Base-by-base conservation (phyloP, 164 flowering plant genomes). In the Nymphaea colorata region DNA sequence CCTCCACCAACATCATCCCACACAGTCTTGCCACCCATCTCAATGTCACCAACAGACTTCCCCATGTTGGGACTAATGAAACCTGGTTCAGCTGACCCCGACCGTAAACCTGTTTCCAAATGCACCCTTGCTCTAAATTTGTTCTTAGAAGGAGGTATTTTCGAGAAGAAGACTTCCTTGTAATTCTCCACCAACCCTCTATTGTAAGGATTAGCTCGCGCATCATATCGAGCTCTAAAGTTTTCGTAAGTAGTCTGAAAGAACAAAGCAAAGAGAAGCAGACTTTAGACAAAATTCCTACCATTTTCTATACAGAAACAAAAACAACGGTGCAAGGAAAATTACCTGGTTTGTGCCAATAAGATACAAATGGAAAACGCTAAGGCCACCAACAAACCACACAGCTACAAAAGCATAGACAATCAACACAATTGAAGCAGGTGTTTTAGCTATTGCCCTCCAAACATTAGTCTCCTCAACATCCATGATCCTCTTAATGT, bases 351-450 rank as follows among this genome's bases (percentile, higher is more conserved):
- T 89, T 70, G 95, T 88, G 69, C 93, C 76, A 72, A 91, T 89
- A 68, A 91, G 90, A 77, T 94, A 94, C 42, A 91, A 78, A 76
- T 94, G 97, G 79, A 94, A 94, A 68, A 87, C 87, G 36, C 91
- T 91, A 25, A 94, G 90, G 57, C 98, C 98, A 68, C 98, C 98
- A 15, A 94, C 98, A 69, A 94, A 91, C 98, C 98, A 94, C 71
- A 89, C 87, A 11, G 91, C 67, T 43, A 91, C 79, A 73, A 94
- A 91, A 2, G 98, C 89, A 84, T 94, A 91, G 53, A 87, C 44
- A 66, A 94, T 88, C 42, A 94, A 73, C 65, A 82, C 90, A 64
- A 88, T 85, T 67, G 98, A 91, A 41, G 96, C 96, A 61, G 98
- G 98, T 59, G 90, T 85, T 75, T 84, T 87, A 74, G 80, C 71